Evolutionary conservation across 2,329 filamentous ascomycete species (phyloP).

Genomic region (Fusarium nodosum): DNA sequence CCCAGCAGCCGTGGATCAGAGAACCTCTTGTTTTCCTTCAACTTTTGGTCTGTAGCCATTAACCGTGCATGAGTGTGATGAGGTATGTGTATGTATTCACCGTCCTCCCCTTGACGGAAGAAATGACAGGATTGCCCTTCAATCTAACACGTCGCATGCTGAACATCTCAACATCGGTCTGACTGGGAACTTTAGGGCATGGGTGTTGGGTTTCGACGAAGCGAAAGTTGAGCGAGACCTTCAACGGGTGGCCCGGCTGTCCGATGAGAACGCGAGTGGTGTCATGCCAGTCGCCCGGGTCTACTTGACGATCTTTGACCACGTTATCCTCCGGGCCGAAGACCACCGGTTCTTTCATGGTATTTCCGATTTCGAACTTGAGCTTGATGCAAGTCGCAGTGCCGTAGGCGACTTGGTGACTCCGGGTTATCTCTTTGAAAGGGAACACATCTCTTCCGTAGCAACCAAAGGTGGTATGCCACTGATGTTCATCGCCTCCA

Average conservation of each 20-base stretch:
- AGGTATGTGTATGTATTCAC: slow-evolving; percentile 22
- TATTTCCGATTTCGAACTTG: slow-evolving; percentile 16
- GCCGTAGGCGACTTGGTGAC: slow-evolving; percentile 17
- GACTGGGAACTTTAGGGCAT: not conserved
- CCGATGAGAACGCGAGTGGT: slow-evolving; percentile 37
- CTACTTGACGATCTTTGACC: slow-evolving; percentile 1
- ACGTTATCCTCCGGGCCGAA: slow-evolving; percentile 10
- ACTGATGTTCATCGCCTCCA: slow-evolving; percentile 13
- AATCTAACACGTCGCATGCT: slow-evolving; percentile 18
- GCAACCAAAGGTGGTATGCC: slow-evolving; percentile 8
- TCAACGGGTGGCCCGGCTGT: slow-evolving; percentile 21
- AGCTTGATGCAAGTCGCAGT: slow-evolving; percentile 31
- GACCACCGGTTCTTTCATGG: not conserved
- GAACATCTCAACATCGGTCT: slow-evolving; percentile 28
- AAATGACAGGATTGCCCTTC: not conserved
- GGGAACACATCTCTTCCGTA: slow-evolving; percentile 5
- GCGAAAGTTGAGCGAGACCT: slow-evolving; percentile 39
- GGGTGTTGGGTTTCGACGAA: slow-evolving; percentile 29
- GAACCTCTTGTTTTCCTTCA: not conserved
- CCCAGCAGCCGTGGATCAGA: not conserved
- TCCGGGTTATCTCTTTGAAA: slow-evolving; percentile 11
- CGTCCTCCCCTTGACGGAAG: slow-evolving; percentile 4
- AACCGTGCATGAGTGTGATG: slow-evolving; percentile 29
- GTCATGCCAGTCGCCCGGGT: slow-evolving; percentile 23
- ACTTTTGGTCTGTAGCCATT: not conserved